phyloP scores from a whole-genome alignment of 2,329 filamentous ascomycete genomes.

The Fusarium luffae region DNA sequence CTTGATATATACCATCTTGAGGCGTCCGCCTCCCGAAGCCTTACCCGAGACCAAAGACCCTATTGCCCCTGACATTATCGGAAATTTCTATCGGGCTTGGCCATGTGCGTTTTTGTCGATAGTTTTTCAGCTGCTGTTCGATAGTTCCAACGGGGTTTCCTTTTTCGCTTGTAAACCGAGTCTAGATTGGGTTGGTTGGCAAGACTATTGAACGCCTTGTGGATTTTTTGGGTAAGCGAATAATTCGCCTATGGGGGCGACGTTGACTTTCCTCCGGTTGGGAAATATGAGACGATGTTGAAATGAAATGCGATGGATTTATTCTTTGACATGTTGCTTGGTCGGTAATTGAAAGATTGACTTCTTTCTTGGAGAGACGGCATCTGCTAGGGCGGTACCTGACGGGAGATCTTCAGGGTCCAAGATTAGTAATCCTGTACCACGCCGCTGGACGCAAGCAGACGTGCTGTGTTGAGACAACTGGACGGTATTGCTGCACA shows the following conservation, averaged over 20 bases:
- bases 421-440: background rate
- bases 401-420: background rate
- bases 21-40: constrained; percentile 5
- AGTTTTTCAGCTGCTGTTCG: constrained; percentile 17
- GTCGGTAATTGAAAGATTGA: no score
- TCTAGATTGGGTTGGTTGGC: constrained; percentile 3
- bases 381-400: no score
- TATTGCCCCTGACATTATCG: constrained; percentile 1
- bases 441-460: background rate
- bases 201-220: constrained; percentile 24
- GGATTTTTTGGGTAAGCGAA: background rate
- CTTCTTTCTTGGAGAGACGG: no score
- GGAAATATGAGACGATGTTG: background rate
- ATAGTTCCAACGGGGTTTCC: constrained; percentile 12
- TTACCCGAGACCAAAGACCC: background rate
- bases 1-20: constrained; percentile 1
- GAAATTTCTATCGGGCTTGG: constrained; percentile 6
- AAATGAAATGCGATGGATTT: background rate
- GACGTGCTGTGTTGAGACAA: background rate
- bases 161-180: background rate
- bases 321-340: no score
- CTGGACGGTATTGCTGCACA: rapidly evolving
- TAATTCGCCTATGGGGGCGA: background rate
- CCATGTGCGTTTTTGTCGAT: background rate
- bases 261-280: background rate